Evolutionary conservation across 305 asterid genomes (phyloP).

Genomic region (Plantago rigida): DNA sequence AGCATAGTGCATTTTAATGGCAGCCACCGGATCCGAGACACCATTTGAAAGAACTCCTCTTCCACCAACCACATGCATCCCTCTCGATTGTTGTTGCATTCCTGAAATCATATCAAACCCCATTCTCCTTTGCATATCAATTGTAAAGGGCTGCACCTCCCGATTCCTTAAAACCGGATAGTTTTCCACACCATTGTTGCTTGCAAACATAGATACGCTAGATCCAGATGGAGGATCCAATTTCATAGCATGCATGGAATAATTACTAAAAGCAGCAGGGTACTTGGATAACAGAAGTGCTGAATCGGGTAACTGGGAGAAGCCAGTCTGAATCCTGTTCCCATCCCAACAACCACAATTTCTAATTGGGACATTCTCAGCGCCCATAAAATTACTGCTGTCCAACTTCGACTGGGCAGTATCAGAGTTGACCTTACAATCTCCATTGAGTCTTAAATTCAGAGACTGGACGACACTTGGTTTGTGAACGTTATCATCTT

Average conservation of each 20-base stretch:
- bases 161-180: conserved; percentile 42
- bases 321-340: conserved; percentile 43
- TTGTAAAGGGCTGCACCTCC: conserved; percentile 43
- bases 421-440: conserved; percentile 32
- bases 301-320: conserved; percentile 51
- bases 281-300: conserved; percentile 58
- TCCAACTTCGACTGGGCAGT: conserved; percentile 42
- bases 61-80: conserved; percentile 52
- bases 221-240: conserved; percentile 35
- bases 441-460: conserved; percentile 23
- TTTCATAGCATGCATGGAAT: conserved; percentile 39
- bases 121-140: conserved; percentile 63
- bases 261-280: conserved; percentile 66
- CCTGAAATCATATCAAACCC: conserved; percentile 49
- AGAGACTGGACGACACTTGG: conserved; percentile 22
- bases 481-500: conserved; percentile 28
- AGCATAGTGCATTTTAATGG: conserved; percentile 69
- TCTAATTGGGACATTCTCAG: conserved; percentile 44
- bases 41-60: conserved; percentile 47
- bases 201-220: conserved; percentile 39
- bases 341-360: conserved; percentile 53
- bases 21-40: conserved; percentile 81
- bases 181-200: conserved; percentile 38
- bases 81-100: conserved; percentile 47
- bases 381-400: conserved; percentile 30